These are phyloP conservation scores for Magnaporthiopsis rhizophila DNA, from an alignment of 2,329 filamentous ascomycete species.

Conservation along the genomic window DNA sequence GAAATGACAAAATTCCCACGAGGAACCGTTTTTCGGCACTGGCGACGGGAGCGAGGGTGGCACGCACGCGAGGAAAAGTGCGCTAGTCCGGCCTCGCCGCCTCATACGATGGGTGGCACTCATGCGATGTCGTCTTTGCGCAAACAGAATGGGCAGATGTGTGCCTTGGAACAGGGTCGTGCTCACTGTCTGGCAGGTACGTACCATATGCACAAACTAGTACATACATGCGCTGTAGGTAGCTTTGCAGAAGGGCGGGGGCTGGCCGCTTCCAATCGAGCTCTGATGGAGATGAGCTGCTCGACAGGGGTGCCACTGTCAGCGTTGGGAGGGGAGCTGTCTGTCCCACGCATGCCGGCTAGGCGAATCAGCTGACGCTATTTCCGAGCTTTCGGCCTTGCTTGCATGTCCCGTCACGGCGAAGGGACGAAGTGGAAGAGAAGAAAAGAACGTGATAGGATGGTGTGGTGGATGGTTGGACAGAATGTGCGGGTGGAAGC, in stretches of 20 bases:
- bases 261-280: neutral
- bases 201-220: too few relatives aligned
- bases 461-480: neutral
- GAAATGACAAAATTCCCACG: neutral
- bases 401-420: neutral
- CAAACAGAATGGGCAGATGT: neutral
- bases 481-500: neutral
- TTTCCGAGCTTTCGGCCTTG: neutral
- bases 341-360: neutral
- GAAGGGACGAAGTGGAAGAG: neutral
- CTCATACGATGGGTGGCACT: neutral
- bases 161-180: neutral
- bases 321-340: neutral
- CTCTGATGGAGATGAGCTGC: neutral
- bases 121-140: neutral
- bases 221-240: neutral
- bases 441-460: neutral
- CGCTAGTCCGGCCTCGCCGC: neutral
- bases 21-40: neutral
- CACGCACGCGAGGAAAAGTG: neutral
- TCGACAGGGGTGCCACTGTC: neutral
- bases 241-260: neutral
- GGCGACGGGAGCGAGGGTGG: neutral
- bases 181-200: neutral
- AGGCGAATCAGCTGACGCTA: slow-evolving; percentile 4